Conservation (phyloP, 257 asterid species). For the Catharanthus roseus region DNA sequence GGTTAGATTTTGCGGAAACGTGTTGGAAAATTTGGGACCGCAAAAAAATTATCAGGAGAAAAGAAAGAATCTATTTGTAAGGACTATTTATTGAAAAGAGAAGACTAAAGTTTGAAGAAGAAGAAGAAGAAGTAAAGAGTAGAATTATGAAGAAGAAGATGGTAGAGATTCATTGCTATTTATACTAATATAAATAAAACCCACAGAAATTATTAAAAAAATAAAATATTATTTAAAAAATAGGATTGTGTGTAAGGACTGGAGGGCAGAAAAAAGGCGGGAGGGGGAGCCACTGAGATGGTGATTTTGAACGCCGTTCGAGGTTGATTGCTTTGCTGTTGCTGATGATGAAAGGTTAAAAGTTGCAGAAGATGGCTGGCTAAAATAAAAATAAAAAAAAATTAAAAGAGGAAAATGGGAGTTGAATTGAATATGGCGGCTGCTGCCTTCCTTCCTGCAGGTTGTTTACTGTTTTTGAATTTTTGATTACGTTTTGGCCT, state of each 20-base stretch:
- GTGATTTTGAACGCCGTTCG: not conserved
- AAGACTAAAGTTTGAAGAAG: too few relatives aligned
- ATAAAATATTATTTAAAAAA: too few relatives aligned
- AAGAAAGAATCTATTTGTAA: too few relatives aligned
- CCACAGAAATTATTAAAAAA: not conserved
- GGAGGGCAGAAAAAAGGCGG: too few relatives aligned
- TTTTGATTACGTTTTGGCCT: not conserved
- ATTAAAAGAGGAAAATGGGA: too few relatives aligned
- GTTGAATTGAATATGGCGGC: too few relatives aligned
- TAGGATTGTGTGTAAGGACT: too few relatives aligned
- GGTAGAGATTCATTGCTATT: slow-evolving; percentile 4
- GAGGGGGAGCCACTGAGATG: too few relatives aligned
- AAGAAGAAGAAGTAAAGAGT: not conserved
- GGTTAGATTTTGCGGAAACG: not conserved
- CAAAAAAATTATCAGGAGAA: not conserved
- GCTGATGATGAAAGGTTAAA: not conserved
- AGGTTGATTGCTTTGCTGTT: not conserved
- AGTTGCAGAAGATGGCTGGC: too few relatives aligned
- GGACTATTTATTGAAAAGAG: too few relatives aligned
- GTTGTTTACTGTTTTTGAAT: not conserved
- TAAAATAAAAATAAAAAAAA: too few relatives aligned
- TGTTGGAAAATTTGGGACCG: not conserved
- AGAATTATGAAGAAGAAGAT: not conserved
- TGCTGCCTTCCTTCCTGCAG: too few relatives aligned
- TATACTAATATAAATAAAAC: not conserved